Conservation (phyloP, 2,329 filamentous ascomycete species). For the Drechslerella coelobrocha region DNA sequence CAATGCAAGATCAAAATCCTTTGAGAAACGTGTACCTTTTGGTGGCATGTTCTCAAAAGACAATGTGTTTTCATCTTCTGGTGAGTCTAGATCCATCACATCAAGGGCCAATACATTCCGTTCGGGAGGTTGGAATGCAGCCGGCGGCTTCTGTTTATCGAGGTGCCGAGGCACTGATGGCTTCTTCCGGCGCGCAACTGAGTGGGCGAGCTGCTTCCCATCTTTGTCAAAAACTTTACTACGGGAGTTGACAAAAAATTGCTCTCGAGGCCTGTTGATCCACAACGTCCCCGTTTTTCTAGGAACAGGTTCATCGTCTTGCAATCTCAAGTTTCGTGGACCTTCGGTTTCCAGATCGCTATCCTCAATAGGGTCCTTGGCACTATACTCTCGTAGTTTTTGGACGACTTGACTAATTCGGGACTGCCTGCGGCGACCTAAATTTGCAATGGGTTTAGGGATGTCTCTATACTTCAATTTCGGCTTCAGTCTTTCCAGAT, state of each 20-base stretch:
- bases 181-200: conserved; percentile 1
- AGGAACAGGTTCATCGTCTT: not conserved
- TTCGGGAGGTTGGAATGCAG: conserved; percentile 36
- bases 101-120: not conserved
- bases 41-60: conserved; percentile 38
- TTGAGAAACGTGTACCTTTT: conserved; percentile 51
- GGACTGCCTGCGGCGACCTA: not conserved
- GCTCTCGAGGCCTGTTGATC: conserved; percentile 17
- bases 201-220: conserved; percentile 4
- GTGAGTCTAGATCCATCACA: conserved; percentile 24
- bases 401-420: conserved; percentile 26
- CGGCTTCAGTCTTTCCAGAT: not conserved
- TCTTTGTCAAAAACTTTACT: conserved; percentile 15
- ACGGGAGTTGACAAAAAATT: conserved; percentile 9
- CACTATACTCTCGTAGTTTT: not conserved
- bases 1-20: conserved; percentile 52
- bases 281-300: not conserved
- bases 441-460: conserved; percentile 16
- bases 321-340: not conserved
- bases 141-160: conserved; percentile 11
- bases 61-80: conserved; percentile 7
- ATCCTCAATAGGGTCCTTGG: conserved; percentile 22
- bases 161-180: conserved; percentile 12
- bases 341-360: not conserved
- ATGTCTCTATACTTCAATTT: conserved; percentile 6